Conservation (phyloP, 108 stramenopile species). For the Skeletonema tropicum region DNA sequence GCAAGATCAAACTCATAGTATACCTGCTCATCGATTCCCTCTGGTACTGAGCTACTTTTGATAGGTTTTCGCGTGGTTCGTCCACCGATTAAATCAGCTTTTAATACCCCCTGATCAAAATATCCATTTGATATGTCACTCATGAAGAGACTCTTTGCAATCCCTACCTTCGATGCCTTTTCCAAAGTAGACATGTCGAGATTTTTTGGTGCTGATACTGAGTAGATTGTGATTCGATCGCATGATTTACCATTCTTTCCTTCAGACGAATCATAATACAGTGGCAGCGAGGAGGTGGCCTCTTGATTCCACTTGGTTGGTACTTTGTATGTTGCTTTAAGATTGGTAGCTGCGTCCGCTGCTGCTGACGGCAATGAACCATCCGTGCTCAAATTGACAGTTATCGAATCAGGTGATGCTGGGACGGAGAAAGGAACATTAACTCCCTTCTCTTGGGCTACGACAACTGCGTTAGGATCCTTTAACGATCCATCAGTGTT, state of each 20-base stretch:
- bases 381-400: conserved; percentile 48
- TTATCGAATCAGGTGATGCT: conserved; percentile 38
- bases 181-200: conserved; percentile 45
- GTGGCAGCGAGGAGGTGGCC: conserved; percentile 45
- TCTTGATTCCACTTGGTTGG: conserved; percentile 76
- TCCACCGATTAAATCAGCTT: conserved; percentile 76
- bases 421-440: conserved; percentile 46
- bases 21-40: conserved; percentile 41
- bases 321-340: conserved; percentile 60
- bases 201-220: conserved; percentile 43
- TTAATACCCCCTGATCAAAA: conserved; percentile 54
- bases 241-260: conserved; percentile 69
- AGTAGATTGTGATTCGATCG: conserved; percentile 72
- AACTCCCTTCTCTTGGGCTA: conserved; percentile 64
- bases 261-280: conserved; percentile 63
- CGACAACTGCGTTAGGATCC: conserved; percentile 38
- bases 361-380: conserved; percentile 21
- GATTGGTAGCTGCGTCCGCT: conserved; percentile 12
- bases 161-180: conserved; percentile 73
- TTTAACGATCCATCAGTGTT: conserved; percentile 80
- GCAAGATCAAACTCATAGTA: conserved; percentile 88
- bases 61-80: conserved; percentile 46
- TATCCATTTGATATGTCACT: conserved; percentile 42
- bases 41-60: conserved; percentile 12
- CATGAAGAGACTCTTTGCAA: conserved; percentile 69